phyloP scores from a whole-genome alignment of 768 basidiomycete genomes.

The Butyriboletus loyo region DNA sequence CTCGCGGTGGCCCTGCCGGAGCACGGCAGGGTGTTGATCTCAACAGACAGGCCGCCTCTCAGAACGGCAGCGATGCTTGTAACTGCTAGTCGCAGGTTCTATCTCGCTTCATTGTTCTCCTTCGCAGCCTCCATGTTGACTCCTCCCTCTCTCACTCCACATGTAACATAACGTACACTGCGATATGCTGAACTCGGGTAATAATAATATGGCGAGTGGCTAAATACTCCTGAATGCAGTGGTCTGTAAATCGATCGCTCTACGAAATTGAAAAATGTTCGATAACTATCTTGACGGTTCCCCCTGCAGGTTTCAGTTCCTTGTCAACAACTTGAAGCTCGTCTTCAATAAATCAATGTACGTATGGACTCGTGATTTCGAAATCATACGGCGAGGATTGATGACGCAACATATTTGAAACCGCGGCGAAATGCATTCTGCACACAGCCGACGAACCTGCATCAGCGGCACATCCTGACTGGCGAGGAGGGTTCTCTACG shows the following conservation, averaged over 20 bases:
- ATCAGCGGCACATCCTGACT: conserved; percentile 13
- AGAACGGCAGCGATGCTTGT: conserved; percentile 61
- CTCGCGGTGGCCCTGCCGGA: conserved; percentile 49
- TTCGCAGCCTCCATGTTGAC: conserved; percentile 8
- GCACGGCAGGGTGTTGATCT: conserved; percentile 73
- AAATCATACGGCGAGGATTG: conserved; percentile 52
- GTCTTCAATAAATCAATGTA: conserved; percentile 47
- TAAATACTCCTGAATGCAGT: neutral
- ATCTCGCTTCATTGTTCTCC: conserved; percentile 1
- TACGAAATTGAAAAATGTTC: neutral
- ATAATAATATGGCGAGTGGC: conserved; percentile 11
- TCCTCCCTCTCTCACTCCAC: conserved; percentile 16
- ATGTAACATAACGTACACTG: conserved; percentile 32
- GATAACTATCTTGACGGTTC: neutral
- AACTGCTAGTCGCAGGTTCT: conserved; percentile 55
- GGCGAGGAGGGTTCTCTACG: conserved; percentile 34
- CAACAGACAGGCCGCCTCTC: conserved; percentile 57
- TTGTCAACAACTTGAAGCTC: conserved; percentile 49
- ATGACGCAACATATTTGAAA: conserved; percentile 54
- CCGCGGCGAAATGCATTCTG: conserved; percentile 49
- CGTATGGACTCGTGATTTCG: conserved; percentile 42
- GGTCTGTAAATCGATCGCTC: neutral
- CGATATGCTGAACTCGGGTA: conserved; percentile 29
- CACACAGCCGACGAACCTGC: conserved; percentile 53
- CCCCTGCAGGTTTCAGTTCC: conserved; percentile 36